phyloP scores from a whole-genome alignment of 176 grass and related monocot species.

The Musa schizocarpa region DNA sequence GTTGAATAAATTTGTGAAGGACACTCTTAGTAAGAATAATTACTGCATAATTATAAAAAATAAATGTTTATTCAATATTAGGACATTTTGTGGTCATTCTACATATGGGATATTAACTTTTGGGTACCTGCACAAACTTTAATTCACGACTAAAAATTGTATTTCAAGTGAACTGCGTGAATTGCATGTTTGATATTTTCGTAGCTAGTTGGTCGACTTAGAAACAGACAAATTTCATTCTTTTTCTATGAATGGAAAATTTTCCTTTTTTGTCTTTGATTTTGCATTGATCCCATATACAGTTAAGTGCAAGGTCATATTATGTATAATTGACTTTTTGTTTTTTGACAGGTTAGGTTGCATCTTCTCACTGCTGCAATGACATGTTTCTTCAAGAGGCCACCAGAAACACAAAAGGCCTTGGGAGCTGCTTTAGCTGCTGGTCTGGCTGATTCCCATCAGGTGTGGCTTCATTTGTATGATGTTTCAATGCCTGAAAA shows the following conservation, averaged over 20 bases:
- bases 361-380: conserved; percentile 94
- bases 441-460: conserved; percentile 76
- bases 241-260: neutral
- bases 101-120: neutral
- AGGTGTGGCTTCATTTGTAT: conserved; percentile 39
- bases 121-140: neutral
- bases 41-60: neutral
- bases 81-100: neutral
- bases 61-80: neutral
- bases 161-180: neutral
- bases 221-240: neutral
- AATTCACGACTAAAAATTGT: neutral
- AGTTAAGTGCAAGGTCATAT: neutral
- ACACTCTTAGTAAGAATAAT: neutral
- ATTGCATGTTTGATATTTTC: neutral
- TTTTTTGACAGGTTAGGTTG: conserved; percentile 68
- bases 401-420: conserved; percentile 83
- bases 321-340: conserved; percentile 15
- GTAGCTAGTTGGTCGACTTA: neutral
- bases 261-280: neutral
- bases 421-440: conserved; percentile 83
- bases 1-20: neutral
- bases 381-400: conserved; percentile 96
- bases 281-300: neutral
- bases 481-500: neutral